Evolutionary conservation across 2,329 filamentous ascomycete genomes (phyloP), one percentile per base, ranked within the genome.

Genomic region (Achaetomium macrosporum): DNA sequence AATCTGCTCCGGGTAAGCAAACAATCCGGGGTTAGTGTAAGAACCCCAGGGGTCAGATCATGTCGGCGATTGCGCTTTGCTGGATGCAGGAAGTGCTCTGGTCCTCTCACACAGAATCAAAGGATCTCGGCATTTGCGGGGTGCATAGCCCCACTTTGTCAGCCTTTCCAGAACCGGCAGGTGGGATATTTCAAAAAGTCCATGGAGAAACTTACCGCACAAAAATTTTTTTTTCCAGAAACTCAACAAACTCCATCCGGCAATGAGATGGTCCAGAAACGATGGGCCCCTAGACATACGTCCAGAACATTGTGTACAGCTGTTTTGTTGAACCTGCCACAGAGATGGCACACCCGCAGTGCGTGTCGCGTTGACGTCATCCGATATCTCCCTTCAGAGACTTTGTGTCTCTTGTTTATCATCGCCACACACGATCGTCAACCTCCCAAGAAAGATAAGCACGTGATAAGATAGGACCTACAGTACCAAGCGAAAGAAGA

Each of bases 61-160:
- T 25, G 25, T 25, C 25, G 25, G 25, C 7, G 25, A 25, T 25
- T 25, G 25, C 25, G 7, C 25, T 7, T 25, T 25, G 25, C 25
- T 25, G 25, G 25, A 25, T 25, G 25, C n/a, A n/a, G 25, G 7
- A 25, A 25, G 25, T 25, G 25, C 25, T 25, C 4, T 25, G 25
- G 25, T 25, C 4, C 7, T 25, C 25, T 25, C 7, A 25, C 25
- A 25, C 25, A 4, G 25, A 25, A 25, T 25, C 25, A 7, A 25
- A 25, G 25, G 25, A 25, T 33, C 52, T 48, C 46, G 47, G 55
- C 25, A 43, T 43, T 54, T 57, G 53, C 54, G 57, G 53, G 57
- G 53, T 53, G 42, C 52, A 50, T 43, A 19, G 44, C n/a, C 42
- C 46, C 33, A 25, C 46, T 36, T 36, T 15, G 4, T 17, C 17